Conservation (phyloP, 129 eudicot genomes). For the Chrysanthemum lavandulifolium region DNA sequence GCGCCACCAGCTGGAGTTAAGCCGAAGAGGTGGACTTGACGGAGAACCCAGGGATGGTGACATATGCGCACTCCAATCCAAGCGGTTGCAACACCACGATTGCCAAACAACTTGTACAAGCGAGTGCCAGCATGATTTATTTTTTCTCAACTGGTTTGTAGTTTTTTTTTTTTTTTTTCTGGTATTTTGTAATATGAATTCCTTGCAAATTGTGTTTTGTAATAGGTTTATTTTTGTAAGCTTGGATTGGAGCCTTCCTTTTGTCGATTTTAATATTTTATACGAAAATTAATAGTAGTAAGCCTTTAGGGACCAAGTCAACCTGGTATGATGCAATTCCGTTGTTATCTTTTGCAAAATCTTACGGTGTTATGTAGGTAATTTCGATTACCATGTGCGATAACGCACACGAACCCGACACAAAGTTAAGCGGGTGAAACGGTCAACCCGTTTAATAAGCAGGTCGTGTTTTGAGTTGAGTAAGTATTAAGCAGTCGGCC, state of each 20-base stretch:
- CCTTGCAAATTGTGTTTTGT: not conserved
- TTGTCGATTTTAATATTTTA: not conserved
- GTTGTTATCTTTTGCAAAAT: no score
- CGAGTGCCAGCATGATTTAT: slow-evolving; percentile 40
- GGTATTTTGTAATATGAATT: slow-evolving; percentile 22
- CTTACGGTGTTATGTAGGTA: no score
- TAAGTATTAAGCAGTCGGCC: no score
- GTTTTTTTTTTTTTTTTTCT: not conserved
- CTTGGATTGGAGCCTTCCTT: slow-evolving; percentile 13
- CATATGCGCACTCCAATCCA: slow-evolving; percentile 70
- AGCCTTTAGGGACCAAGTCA: not conserved
- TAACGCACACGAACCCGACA: no score
- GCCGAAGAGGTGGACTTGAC: slow-evolving; percentile 68
- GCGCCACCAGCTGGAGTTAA: slow-evolving; percentile 56
- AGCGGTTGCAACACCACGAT: slow-evolving; percentile 67
- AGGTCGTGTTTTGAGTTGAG: no score
- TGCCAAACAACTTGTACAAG: slow-evolving; percentile 57
- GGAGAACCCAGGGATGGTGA: slow-evolving; percentile 77
- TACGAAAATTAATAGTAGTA: not conserved
- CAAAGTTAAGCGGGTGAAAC: no score
- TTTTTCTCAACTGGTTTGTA: not conserved
- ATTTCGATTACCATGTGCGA: no score
- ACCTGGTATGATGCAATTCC: not conserved
- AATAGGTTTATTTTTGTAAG: slow-evolving; percentile 21
- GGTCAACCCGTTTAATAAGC: no score